A percentile compares a stretch with the other conserved stretches of the same genome.
Evolutionary conservation across 148 eudicot genomes (phyloP).

Genomic region (Cornus controversa): DNA sequence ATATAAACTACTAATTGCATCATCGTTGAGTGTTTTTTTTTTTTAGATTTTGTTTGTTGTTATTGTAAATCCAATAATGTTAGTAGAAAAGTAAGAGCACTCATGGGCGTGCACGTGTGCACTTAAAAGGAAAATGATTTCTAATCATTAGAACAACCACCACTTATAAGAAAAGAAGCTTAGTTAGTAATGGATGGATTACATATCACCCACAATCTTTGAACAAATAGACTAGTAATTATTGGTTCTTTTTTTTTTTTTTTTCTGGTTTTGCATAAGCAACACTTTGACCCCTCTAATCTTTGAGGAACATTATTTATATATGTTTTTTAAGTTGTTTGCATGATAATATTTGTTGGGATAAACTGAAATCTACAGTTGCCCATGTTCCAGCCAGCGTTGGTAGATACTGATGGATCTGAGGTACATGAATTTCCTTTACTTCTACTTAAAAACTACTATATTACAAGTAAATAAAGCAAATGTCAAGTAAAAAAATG

Average conservation of each 20-base stretch:
- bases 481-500: too few relatives aligned
- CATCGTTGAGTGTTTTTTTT: neutral
- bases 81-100: neutral
- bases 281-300: too few relatives aligned
- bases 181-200: slow-evolving; percentile 13
- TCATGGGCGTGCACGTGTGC: neutral
- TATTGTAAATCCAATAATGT: neutral
- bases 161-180: neutral
- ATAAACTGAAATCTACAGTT: neutral
- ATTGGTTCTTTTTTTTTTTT: too few relatives aligned
- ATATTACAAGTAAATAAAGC: too few relatives aligned
- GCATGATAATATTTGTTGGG: neutral
- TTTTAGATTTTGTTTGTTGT: neutral
- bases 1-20: neutral
- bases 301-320: too few relatives aligned
- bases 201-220: slow-evolving; percentile 4
- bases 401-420: neutral
- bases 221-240: slow-evolving; percentile 6
- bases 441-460: too few relatives aligned
- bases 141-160: neutral
- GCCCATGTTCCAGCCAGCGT: neutral
- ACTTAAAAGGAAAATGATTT: neutral
- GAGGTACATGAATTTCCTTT: too few relatives aligned
- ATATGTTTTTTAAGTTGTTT: too few relatives aligned
- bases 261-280: too few relatives aligned